Evolutionary conservation across 2,329 filamentous ascomycete species (phyloP).

Genomic region (Kalaharituber pfeilii): DNA sequence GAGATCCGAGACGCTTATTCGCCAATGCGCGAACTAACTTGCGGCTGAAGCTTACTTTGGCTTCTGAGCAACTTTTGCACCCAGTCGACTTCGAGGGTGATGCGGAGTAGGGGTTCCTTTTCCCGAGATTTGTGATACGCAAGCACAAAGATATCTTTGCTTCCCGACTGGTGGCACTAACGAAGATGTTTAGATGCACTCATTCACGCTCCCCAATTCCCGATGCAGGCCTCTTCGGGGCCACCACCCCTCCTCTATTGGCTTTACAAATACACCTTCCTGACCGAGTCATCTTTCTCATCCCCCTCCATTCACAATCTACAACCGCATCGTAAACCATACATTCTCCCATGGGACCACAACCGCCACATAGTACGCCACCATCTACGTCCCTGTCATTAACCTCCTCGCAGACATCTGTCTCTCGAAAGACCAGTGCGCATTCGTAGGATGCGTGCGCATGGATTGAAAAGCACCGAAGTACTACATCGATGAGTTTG

Average conservation of each 20-base stretch:
- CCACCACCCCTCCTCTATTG: slow-evolving; percentile 84
- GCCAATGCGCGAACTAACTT: too few species aligned
- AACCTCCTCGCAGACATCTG: slow-evolving; percentile 84
- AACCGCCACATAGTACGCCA: slow-evolving; percentile 86
- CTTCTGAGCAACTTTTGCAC: too few species aligned
- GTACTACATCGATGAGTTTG: slow-evolving; percentile 60
- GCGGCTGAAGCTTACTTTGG: too few species aligned
- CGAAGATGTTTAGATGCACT: slow-evolving; percentile 96
- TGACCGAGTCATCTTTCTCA: slow-evolving; percentile 62
- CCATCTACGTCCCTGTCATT: slow-evolving; percentile 70
- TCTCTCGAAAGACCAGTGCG: slow-evolving; percentile 61
- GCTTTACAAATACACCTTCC: slow-evolving; percentile 90
- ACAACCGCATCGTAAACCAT: slow-evolving; percentile 57
- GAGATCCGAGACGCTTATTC: too few species aligned
- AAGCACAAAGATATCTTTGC: too few species aligned
- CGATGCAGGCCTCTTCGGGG: slow-evolving; percentile 85
- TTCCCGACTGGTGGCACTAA: too few species aligned
- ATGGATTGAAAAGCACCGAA: slow-evolving; percentile 66
- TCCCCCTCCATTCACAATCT: slow-evolving; percentile 50
- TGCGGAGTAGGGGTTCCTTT: slow-evolving; percentile 56
- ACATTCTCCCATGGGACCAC: slow-evolving; percentile 85
- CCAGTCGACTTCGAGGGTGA: too few species aligned
- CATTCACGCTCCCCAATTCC: slow-evolving; percentile 86
- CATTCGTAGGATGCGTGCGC: slow-evolving; percentile 83
- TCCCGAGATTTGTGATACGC: slow-evolving; percentile 63